phyloP scores from a whole-genome alignment of 2,329 filamentous ascomycete genomes.

The Xylariaceae sp. region DNA sequence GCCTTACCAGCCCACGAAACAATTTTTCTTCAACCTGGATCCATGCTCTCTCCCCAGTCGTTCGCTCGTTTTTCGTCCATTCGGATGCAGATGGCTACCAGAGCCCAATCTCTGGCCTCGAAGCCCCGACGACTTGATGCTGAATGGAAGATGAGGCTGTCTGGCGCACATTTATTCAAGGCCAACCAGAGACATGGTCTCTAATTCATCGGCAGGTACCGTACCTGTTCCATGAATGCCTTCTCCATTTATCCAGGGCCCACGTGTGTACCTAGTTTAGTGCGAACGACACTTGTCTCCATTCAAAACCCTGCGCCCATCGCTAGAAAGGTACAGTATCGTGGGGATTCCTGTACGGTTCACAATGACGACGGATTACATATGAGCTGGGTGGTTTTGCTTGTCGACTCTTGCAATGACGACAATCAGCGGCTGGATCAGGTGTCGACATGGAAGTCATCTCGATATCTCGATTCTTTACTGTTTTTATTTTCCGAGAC shows the following conservation, averaged over 20 bases:
- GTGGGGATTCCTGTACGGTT: no score
- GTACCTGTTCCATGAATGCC: neutral
- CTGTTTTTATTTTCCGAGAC: no score
- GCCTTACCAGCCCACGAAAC: no score
- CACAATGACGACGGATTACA: no score
- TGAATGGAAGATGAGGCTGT: neutral
- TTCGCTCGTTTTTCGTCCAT: neutral
- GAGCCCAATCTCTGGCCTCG: no score
- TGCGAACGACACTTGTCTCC: conserved; percentile 31
- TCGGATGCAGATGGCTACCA: no score
- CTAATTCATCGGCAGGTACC: neutral
- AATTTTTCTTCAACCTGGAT: no score
- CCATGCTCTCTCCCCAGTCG: neutral
- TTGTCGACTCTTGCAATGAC: no score
- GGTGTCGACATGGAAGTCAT: neutral
- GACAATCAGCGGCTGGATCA: no score
- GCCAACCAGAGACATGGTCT: neutral
- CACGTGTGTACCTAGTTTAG: conserved; percentile 13
- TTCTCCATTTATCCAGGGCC: conserved; percentile 25
- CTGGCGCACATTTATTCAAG: neutral
- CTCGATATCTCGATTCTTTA: neutral
- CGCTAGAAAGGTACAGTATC: neutral
- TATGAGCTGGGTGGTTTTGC: no score
- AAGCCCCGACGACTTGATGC: no score
- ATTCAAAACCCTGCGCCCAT: conserved; percentile 23